Evolutionary conservation across 83 land plant species (phyloP), one percentile per base, ranked within the genome.

Genomic region (Picea mariana): DNA sequence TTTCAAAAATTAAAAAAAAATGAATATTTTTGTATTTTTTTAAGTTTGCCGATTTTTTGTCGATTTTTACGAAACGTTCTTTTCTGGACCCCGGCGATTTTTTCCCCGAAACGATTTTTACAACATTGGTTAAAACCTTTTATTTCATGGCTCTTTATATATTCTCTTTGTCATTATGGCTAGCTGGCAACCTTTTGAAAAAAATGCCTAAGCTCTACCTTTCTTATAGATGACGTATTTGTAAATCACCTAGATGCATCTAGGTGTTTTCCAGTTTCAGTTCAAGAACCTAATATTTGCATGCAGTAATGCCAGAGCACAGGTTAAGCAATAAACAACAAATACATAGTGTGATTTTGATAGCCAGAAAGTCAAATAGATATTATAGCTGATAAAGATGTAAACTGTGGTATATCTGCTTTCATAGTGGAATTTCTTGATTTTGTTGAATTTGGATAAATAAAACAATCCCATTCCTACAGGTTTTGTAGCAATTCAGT

Each of bases 141-240:
- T 3, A 66, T 66, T 34, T 15, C 26, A 6, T 13, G 18, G 40
- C 34, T 67, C 71, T 31, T 38, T 27, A 67, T 27, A 31, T 67
- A 13, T 67, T 67, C 11, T 13, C 27, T 27, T 31, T 67, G 17
- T 31, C 12, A 15, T 67, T 31, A 6, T 67, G 16, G 18, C 71
- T 4, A 67, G 42, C 71, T 67, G 13, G 0, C 31, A 95, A 95
- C n/a, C n/a, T n/a, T n/a, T n/a, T n/a, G 85, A 90, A 95, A 31
- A 83, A 95, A 59, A 93, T 95, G 34, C 96, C 97, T 2, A 97
- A 94, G 68, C 38, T 9, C 34, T 90, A 86, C 73, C 94, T 97
- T 34, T 93, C 26, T 26, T 67, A 27, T 67, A 67, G 16, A 67
- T 67, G 69, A 31, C 9, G 55, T 9, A 42, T 26, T 17, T 27